Evolutionary conservation across 2,329 filamentous ascomycete species (phyloP), one percentile per base, ranked within the genome.

Genomic region (Stagonosporopsis cucurbitacearum): DNA sequence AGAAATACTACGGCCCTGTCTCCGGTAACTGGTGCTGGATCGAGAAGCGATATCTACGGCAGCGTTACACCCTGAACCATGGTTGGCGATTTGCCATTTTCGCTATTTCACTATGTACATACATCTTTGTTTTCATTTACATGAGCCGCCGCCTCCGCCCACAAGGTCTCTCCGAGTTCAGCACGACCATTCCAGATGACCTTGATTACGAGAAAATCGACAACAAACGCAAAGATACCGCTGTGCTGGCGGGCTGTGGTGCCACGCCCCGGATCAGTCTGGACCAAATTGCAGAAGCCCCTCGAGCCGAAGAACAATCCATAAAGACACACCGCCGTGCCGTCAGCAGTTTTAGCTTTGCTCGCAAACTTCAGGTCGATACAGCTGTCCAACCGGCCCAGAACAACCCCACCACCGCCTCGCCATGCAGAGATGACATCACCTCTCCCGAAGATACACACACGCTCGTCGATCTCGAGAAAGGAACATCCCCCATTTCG

Each of bases 1-100:
- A 51, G 17, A 12, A 36, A 0, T 60, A 57, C 41, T 58, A 58
- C 50, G 73, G 68, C 3, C 75, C 76, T 26, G 77, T 80, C 2
- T 78, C 77, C 3, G 79, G 79, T 0, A 81, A 81, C 54, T 81
- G 79, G 79, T 81, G 79, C 64, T 81, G 79, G 79, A 81, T 81
- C 54, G 65, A 71, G 12, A 58, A 67, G 12, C 59, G 69, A 2
- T 66, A 73, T n/a, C 60, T 69, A 23, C 74, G 73, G 12, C 68
- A 80, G n/a, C 75, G 79, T 23, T 81, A 81, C 54, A 74, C 67
- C 2, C 68, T 81, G 44, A 78, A 77, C 0, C 79, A 81, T 52
- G 78, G 75, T 36, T 81, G 79, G 79, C 75, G 79, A 6, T 74
- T 81, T 45, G 68, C 72, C 15, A 77, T 81, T 35, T 78, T 81